Evolutionary conservation across 139 green algal genomes (phyloP).

Genomic region (Micractinium sp.): DNA sequence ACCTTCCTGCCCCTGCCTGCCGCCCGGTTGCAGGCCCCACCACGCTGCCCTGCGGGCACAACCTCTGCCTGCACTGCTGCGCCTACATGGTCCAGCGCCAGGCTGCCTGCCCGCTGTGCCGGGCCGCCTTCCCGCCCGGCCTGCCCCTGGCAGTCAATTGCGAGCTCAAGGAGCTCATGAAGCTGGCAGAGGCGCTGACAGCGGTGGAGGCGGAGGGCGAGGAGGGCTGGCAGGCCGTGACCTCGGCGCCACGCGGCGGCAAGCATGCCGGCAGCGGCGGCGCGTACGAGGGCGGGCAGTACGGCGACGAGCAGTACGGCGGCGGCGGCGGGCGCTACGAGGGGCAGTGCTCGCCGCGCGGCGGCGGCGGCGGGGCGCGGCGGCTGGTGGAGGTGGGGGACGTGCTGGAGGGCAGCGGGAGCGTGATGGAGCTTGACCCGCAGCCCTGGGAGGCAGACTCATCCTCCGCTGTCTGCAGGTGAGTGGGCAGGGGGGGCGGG

Average conservation of each 20-base stretch:
- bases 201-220: slow-evolving; percentile 55
- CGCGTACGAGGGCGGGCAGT: no score
- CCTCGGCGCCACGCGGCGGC: slow-evolving; percentile 7
- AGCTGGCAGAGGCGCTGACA: slow-evolving; percentile 60
- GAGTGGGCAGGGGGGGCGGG: neutral
- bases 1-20: neutral
- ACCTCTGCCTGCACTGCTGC: slow-evolving; percentile 74
- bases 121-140: slow-evolving; percentile 47
- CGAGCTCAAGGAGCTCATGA: slow-evolving; percentile 68
- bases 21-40: slow-evolving; percentile 43
- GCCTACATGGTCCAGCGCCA: slow-evolving; percentile 53
- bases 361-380: neutral
- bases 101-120: slow-evolving; percentile 72
- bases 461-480: slow-evolving; percentile 46
- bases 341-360: neutral
- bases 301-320: neutral
- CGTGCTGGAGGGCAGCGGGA: slow-evolving; percentile 30
- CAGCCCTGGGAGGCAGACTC: slow-evolving; percentile 82
- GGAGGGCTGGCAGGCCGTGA: slow-evolving; percentile 76
- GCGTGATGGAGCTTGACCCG: slow-evolving; percentile 71
- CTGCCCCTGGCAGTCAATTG: slow-evolving; percentile 48
- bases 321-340: neutral
- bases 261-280: no score
- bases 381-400: slow-evolving; percentile 3
- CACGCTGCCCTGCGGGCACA: slow-evolving; percentile 77